Conservation (phyloP, 2,329 filamentous ascomycete species). For the Bipolaris oryzae region DNA sequence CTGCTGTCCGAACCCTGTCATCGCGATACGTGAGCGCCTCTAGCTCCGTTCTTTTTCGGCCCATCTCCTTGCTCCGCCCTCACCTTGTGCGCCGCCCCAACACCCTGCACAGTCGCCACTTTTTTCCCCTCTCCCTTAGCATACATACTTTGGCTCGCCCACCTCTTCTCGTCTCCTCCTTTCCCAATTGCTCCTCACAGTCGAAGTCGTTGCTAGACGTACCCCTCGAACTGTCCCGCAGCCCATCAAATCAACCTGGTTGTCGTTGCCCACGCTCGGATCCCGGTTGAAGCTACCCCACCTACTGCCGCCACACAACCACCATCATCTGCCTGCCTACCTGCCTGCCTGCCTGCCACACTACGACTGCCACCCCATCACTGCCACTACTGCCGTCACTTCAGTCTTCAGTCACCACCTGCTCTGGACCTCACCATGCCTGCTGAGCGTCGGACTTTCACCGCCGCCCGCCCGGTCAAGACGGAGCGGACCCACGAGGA, state of each 20-base stretch:
- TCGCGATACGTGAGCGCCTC: slow-evolving; percentile 21
- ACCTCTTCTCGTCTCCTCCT: slow-evolving; percentile 9
- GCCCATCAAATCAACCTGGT: slow-evolving; percentile 1
- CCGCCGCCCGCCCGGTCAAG: slow-evolving; percentile 56
- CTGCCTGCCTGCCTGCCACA: slow-evolving; percentile 23
- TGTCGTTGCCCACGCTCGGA: slow-evolving; percentile 6
- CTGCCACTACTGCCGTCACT: slow-evolving; percentile 14
- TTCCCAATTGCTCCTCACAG: slow-evolving; percentile 18
- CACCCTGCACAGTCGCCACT: slow-evolving; percentile 31
- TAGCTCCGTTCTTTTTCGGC: slow-evolving; percentile 35
- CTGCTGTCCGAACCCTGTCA: slow-evolving; percentile 24
- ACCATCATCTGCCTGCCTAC: too few relatives aligned
- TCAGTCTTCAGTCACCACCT: background rate
- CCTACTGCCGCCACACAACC: slow-evolving; percentile 16
- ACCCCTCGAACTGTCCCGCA: slow-evolving; percentile 19
- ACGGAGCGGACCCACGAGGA: slow-evolving; percentile 79
- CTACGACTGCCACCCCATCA: slow-evolving; percentile 6
- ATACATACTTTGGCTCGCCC: slow-evolving; percentile 17
- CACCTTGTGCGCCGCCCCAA: slow-evolving; percentile 16
- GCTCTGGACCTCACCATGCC: slow-evolving; percentile 41
- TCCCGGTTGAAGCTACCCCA: slow-evolving; percentile 13
- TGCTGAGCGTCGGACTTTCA: slow-evolving; percentile 45
- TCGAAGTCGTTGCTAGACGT: slow-evolving; percentile 31
- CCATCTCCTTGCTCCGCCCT: slow-evolving; percentile 34
- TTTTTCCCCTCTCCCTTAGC: slow-evolving; percentile 28